These are phyloP conservation scores for Geranium brycei DNA, from an alignment of 345 rosid species.

Conservation along the genomic window DNA sequence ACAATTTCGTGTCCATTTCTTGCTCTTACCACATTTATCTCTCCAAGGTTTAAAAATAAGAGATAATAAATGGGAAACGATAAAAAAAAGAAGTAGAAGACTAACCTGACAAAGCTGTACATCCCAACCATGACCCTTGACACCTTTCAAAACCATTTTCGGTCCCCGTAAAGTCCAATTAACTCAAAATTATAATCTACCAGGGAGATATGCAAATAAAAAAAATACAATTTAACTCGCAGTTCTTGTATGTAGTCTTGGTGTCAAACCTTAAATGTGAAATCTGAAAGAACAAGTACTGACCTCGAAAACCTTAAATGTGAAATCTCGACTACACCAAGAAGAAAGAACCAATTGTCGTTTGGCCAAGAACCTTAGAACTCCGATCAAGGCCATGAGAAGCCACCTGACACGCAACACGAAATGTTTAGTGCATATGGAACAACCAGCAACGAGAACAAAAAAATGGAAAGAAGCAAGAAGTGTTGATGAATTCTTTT, in stretches of 20 bases:
- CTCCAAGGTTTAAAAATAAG: background rate
- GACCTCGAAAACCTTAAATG: slow-evolving; percentile 13
- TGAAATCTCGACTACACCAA: slow-evolving; percentile 21
- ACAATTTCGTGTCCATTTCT: no score
- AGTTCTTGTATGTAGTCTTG: no score
- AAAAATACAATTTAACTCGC: background rate
- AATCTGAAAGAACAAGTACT: slow-evolving; percentile 7
- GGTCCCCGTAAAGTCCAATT: background rate
- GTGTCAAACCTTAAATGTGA: slow-evolving; percentile 6
- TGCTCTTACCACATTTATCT: background rate
- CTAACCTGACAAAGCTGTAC: slow-evolving; percentile 12
- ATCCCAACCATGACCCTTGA: slow-evolving; percentile 9
- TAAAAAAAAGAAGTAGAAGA: background rate
- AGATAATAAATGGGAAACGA: background rate
- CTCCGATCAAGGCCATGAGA: slow-evolving; percentile 83
- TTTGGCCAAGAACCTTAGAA: slow-evolving; percentile 69
- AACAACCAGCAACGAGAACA: background rate
- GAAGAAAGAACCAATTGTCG: slow-evolving; percentile 46
- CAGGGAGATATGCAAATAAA: background rate
- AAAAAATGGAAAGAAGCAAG: background rate
- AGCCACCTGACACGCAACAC: slow-evolving; percentile 48
- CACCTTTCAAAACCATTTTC: slow-evolving; percentile 5
- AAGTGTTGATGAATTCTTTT: background rate
- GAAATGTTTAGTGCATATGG: background rate
- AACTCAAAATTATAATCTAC: background rate